Evolutionary conservation across 139 green algal genomes (phyloP), one percentile per base, ranked within the genome.

Genomic region (Auxenochlorella pyrenoidosa): DNA sequence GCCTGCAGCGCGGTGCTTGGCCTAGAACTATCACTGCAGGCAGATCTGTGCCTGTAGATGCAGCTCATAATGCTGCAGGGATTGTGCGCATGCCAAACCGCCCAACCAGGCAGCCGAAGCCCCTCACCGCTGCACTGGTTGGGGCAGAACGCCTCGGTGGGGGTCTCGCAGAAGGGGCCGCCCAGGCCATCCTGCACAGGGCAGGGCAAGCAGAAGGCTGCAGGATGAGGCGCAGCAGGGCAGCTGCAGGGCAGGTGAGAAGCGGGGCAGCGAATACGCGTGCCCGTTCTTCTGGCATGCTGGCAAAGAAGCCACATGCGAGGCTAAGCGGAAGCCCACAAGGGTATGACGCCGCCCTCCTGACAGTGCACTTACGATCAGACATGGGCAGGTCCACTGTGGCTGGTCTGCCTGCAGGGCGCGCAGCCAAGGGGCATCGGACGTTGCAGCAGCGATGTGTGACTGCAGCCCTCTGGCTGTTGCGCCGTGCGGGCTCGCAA

Each of bases 101-200:
- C n/a, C 59, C 47, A 54, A 6, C 47, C 47, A 54, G 10, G 47
- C 47, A 24, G 54, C 16, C 54, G 2, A 24, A 2, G 54, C 54
- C 54, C 54, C 79, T 5, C 80, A 85, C 80, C 80, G 38, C 70
- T 90, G 90, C 93, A 96, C 65, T 94, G 92, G 72, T 94, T 94
- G 21, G 89, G 75, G 87, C 93, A 96, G n/a, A 94, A 92, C 4
- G 44, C 51, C 58, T 96, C 93, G 28, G 90, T 72, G 0, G 76
- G 38, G 10, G 89, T 51, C 19, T 95, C 88, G 71, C 92, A 96
- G 36, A 68, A 72, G 47, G 68, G 28, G 16, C 93, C 92, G 2
- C 51, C 75, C 22, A 90, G 54, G 30, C 93, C 92, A 71, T 95
- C 92, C 59, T 71, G 34, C 16, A 82, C 10, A 51, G 38, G 73